phyloP scores from a whole-genome alignment of 2,329 filamentous ascomycete species.

The Paecilomyces variotii region DNA sequence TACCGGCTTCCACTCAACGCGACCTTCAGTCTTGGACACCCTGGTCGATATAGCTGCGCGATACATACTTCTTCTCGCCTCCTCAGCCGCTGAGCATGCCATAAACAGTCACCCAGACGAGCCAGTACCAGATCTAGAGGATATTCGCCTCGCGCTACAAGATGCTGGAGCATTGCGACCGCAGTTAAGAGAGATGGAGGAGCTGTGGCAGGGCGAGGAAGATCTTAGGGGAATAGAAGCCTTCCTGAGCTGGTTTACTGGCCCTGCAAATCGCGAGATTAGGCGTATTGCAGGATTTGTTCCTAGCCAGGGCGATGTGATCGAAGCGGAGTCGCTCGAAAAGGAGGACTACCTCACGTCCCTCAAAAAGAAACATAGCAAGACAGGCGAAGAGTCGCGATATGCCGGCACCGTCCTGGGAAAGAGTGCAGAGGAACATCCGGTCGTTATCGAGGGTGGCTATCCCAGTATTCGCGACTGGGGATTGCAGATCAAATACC shows the following conservation, averaged over 20 bases:
- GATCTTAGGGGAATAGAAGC: conserved; percentile 69
- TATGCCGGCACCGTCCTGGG: conserved; percentile 81
- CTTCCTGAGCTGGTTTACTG: conserved; percentile 72
- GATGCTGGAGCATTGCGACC: conserved; percentile 70
- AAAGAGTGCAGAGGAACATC: conserved; percentile 59
- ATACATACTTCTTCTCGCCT: conserved; percentile 69
- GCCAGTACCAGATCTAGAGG: conserved; percentile 58
- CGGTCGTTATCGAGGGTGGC: conserved; percentile 72
- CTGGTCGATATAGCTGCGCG: conserved; percentile 79
- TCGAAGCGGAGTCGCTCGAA: conserved; percentile 44
- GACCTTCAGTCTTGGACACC: conserved; percentile 74
- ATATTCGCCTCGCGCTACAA: conserved; percentile 78
- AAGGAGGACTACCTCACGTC: conserved; percentile 65
- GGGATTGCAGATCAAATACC: conserved; percentile 35
- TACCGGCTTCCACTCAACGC: conserved; percentile 77
- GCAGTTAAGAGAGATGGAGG: conserved; percentile 57
- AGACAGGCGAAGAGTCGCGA: conserved; percentile 76
- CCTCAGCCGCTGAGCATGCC: conserved; percentile 63
- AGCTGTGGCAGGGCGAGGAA: conserved; percentile 62
- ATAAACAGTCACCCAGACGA: conserved; percentile 58
- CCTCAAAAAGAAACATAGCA: conserved; percentile 87
- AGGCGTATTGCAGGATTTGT: conserved; percentile 70
- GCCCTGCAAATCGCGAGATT: conserved; percentile 69
- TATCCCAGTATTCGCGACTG: conserved; percentile 61
- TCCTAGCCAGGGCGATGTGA: conserved; percentile 45